Base-by-base conservation (phyloP, 1,284 basidiomycete genomes). In the Melampsora larici-populina region DNA sequence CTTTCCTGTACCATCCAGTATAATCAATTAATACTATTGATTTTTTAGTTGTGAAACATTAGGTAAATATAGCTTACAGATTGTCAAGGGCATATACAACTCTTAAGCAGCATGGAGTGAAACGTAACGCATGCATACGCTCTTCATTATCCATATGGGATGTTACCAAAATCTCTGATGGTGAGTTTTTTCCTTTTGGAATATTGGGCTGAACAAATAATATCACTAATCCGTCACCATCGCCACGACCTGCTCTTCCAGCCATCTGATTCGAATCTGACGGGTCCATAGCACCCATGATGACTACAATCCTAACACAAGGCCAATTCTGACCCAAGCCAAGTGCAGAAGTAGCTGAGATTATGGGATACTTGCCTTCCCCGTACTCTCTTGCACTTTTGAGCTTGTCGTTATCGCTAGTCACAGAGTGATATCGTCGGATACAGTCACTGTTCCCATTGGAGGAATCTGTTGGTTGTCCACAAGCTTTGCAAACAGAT, bases 261-360 rank as follows among this genome's bases (percentile, higher is more conserved):
- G n/a, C 26, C 51, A 70, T 70, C 21, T 71, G 55, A 7, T 36
- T 36, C 9, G 36, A 36, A 7, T 36, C 2, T 5, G 36, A 36
- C 9, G 36, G 36, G 9, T 36, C 70, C 9, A 55, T 43, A 17
- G 58, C 29, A 3, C 70, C 70, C 58, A 63, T 63, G 70, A 29
- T 31, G 7, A 70, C 31, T n/a, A 70, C 69, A 17, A 9, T 24
- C 11, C 31, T 49, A 0, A 71, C 70, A n/a, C 70, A 6, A 6
- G 15, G 60, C 70, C 70, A 71, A 60, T 71, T 71, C 40, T 71
- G 69, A 24, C 51, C 69, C 21, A 71, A 63, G 2, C 70, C 70
- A 21, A 71, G 17, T 1, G 58, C 70, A 51, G 63, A 62, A 36
- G 70, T 71, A 21, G 33, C 40, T 3, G 66, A 68, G 17, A 68